These are phyloP conservation scores for Cystofilobasidium ferigula DNA, from an alignment of 768 basidiomycete species.

Conservation along the genomic window DNA sequence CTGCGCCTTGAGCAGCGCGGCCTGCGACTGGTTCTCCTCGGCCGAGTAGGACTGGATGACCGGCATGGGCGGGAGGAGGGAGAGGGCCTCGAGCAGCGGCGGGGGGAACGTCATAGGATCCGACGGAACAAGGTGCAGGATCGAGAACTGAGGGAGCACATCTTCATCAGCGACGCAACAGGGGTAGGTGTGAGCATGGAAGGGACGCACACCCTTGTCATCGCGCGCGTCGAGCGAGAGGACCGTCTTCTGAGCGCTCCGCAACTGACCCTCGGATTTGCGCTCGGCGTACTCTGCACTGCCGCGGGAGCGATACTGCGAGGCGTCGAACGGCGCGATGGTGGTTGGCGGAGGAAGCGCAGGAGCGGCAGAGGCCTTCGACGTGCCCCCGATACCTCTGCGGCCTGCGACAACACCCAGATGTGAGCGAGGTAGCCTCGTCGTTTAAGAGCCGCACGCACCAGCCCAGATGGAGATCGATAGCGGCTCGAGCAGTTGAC, in stretches of 20 bases:
- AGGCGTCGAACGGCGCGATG: constrained; percentile 43
- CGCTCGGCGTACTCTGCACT: constrained; percentile 64
- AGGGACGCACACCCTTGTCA: constrained; percentile 50
- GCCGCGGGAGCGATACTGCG: constrained; percentile 58
- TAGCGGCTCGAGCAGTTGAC: constrained; percentile 56
- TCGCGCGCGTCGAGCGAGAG: constrained; percentile 57
- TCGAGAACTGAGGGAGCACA: constrained; percentile 54
- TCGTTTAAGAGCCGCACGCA: constrained; percentile 36
- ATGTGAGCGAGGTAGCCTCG: too few relatives aligned
- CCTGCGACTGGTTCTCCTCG: not conserved
- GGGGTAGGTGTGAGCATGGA: constrained; percentile 5
- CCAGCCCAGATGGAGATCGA: constrained; percentile 74
- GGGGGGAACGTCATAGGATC: constrained; percentile 56
- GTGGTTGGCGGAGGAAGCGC: constrained; percentile 40
- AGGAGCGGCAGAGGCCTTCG: constrained; percentile 57
- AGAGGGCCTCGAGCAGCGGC: constrained; percentile 46
- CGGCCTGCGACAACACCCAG: constrained; percentile 52
- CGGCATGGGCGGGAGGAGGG: not conserved
- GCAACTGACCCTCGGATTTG: constrained; percentile 59
- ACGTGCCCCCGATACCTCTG: constrained; percentile 51
- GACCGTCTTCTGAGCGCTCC: constrained; percentile 64
- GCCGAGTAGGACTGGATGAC: not conserved
- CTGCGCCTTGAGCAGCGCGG: constrained; percentile 4
- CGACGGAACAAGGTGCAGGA: constrained; percentile 63
- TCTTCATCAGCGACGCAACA: constrained; percentile 13